Evolutionary conservation across 2,329 filamentous ascomycete genomes (phyloP).

Genomic region (Cryphonectria carpinicola): DNA sequence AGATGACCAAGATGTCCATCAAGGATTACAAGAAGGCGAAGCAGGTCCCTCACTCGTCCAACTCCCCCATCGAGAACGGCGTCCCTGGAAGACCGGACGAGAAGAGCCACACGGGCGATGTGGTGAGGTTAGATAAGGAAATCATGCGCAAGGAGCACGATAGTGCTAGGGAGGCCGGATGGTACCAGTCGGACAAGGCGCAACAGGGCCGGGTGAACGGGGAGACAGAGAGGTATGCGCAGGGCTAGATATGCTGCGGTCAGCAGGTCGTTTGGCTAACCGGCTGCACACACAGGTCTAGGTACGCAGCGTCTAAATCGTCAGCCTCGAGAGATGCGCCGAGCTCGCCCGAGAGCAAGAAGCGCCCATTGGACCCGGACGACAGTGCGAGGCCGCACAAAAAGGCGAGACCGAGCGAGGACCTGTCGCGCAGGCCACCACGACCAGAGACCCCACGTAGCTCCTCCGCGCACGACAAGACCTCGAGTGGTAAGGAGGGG

Average conservation of each 20-base stretch:
- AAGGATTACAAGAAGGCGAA: conserved; percentile 63
- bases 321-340: conserved; percentile 29
- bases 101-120: conserved; percentile 29
- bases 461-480: conserved; percentile 14
- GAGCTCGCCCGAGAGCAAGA: conserved; percentile 50
- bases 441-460: conserved; percentile 25
- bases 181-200: conserved; percentile 22
- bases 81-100: conserved; percentile 31
- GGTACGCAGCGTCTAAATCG: conserved; percentile 37
- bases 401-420: conserved; percentile 43
- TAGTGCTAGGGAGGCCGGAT: conserved; percentile 29
- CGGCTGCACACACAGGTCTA: conserved; percentile 30
- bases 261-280: conserved; percentile 31
- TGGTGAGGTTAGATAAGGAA: conserved; percentile 29
- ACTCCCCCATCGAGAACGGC: conserved; percentile 41
- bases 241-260: conserved; percentile 29
- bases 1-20: conserved; percentile 55
- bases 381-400: conserved; percentile 51
- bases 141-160: conserved; percentile 29
- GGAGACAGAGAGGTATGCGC: conserved; percentile 28
- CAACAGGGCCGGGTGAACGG: conserved; percentile 22
- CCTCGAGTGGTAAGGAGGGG: conserved; percentile 24
- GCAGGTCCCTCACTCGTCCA: conserved; percentile 45
- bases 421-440: conserved; percentile 19
- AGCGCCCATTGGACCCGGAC: conserved; percentile 50